These are phyloP conservation scores for Pistacia integerrima DNA, from an alignment of 345 rosid species.

Conservation along the genomic window DNA sequence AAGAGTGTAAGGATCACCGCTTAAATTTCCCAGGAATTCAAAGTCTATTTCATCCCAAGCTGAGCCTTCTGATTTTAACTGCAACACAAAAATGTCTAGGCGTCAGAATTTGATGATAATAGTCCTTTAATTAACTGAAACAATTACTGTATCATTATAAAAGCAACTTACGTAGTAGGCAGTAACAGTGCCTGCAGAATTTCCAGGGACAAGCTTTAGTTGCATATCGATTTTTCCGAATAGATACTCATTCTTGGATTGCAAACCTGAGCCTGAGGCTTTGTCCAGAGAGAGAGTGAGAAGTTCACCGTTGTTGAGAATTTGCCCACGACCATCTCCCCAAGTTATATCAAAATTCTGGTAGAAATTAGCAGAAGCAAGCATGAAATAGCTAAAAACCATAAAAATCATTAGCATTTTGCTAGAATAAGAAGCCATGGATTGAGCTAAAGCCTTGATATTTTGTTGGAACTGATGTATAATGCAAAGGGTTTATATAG, in stretches of 20 bases:
- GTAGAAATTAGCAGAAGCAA: constrained; percentile 29
- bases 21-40: constrained; percentile 55
- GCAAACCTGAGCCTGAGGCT: constrained; percentile 52
- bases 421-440: constrained; percentile 8
- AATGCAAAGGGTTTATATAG: background rate
- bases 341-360: constrained; percentile 39
- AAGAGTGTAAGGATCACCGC: constrained; percentile 49
- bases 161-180: constrained; percentile 40
- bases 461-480: background rate
- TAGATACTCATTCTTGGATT: constrained; percentile 37
- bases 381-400: constrained; percentile 1
- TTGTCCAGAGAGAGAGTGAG: constrained; percentile 45
- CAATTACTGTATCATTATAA: too few species aligned
- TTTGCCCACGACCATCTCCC: constrained; percentile 46
- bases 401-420: background rate
- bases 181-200: constrained; percentile 60
- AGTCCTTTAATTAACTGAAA: background rate
- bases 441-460: background rate
- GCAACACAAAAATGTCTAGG: background rate
- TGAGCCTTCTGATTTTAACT: constrained; percentile 43
- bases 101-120: background rate
- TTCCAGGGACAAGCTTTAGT: constrained; percentile 52
- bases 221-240: constrained; percentile 42
- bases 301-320: constrained; percentile 34
- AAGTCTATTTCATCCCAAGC: constrained; percentile 54